A percentile compares a stretch with the other conserved stretches of the same genome.
Evolutionary conservation across 2,329 filamentous ascomycete species (phyloP).

Genomic region (Biscogniauxia sp.): DNA sequence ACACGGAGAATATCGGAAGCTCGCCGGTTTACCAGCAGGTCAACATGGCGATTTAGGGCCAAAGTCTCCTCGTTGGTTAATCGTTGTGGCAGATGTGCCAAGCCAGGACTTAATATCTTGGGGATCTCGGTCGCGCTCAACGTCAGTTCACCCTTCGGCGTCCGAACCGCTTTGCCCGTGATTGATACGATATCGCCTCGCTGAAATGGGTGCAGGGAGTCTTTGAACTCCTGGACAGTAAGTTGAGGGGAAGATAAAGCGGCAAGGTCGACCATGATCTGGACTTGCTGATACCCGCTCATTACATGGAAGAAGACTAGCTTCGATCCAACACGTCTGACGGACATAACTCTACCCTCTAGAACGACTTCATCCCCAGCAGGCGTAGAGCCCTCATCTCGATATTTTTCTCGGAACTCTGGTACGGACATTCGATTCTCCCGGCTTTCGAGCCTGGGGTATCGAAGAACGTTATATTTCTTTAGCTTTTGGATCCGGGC

Average conservation of each 20-base stretch:
- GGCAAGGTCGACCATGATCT: slow-evolving; percentile 70
- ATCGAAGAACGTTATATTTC: slow-evolving; percentile 48
- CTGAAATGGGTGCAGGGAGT: slow-evolving; percentile 64
- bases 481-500: slow-evolving; percentile 52
- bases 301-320: slow-evolving; percentile 82
- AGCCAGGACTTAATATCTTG: slow-evolving; percentile 69
- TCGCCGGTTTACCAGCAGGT: slow-evolving; percentile 74
- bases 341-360: slow-evolving; percentile 31
- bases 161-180: slow-evolving; percentile 67
- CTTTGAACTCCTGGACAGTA: slow-evolving; percentile 48
- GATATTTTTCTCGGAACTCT: slow-evolving; percentile 37
- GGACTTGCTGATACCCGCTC: slow-evolving; percentile 69
- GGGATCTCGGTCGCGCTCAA: slow-evolving; percentile 68
- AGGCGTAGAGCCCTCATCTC: slow-evolving; percentile 19
- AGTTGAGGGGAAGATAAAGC: slow-evolving; percentile 42
- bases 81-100: slow-evolving; percentile 74
- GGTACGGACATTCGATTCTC: slow-evolving; percentile 36
- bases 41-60: slow-evolving; percentile 77
- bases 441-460: slow-evolving; percentile 48
- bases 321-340: slow-evolving; percentile 56
- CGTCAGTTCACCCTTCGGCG: slow-evolving; percentile 72
- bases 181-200: slow-evolving; percentile 73
- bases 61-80: slow-evolving; percentile 70
- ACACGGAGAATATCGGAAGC: slow-evolving; percentile 69
- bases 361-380: slow-evolving; percentile 31